Percentiles rank a stretch among this genome's conserved stretches.
Conservation (phyloP, 164 flowering plant species). For the Nelumbo lutea region DNA sequence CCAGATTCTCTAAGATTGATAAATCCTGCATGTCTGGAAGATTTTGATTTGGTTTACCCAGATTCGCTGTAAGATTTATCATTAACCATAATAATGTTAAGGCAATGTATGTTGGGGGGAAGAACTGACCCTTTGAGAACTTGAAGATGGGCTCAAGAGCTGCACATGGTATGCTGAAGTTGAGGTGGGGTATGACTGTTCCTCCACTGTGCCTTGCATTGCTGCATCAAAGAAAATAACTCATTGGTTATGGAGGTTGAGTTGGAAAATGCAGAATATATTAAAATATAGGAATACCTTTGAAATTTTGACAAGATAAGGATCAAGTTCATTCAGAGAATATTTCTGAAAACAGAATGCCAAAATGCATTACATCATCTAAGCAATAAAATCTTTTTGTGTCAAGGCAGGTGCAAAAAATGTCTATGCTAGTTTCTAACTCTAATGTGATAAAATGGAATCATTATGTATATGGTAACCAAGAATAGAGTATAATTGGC, state of each 20-base stretch:
- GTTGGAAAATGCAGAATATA: not conserved
- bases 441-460: too few relatives aligned
- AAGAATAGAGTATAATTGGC: too few relatives aligned
- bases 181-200: slow-evolving; percentile 76
- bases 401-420: not conserved
- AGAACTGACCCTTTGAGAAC: slow-evolving; percentile 65
- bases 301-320: not conserved
- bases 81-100: not conserved
- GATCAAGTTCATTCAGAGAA: not conserved
- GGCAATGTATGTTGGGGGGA: not conserved
- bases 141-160: slow-evolving; percentile 63
- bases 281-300: not conserved
- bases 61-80: slow-evolving; percentile 3
- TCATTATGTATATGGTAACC: too few relatives aligned
- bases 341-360: not conserved
- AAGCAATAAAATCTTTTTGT: not conserved
- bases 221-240: slow-evolving; percentile 35
- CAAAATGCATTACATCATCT: not conserved
- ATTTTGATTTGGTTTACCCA: slow-evolving; percentile 1
- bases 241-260: not conserved
- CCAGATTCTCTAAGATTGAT: slow-evolving; percentile 50
- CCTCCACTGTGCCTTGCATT: slow-evolving; percentile 92
- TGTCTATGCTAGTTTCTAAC: too few relatives aligned
- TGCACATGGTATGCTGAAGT: slow-evolving; percentile 91
- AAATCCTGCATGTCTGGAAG: slow-evolving; percentile 54